Evolutionary conservation across 306 rosid species (phyloP).

Genomic region (Canavalia gladiata): DNA sequence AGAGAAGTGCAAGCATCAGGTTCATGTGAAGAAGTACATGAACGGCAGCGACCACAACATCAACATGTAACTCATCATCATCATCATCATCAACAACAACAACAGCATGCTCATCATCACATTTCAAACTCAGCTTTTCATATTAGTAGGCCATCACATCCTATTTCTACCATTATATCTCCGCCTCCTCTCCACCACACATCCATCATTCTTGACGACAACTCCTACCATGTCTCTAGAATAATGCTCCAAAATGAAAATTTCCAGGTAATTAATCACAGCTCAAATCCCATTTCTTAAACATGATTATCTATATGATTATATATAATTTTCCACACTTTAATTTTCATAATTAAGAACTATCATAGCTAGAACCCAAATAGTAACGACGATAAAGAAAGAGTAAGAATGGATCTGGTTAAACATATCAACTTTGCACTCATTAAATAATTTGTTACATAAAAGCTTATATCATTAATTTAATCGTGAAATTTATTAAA

Average conservation of each 20-base stretch:
- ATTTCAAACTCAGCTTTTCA: slow-evolving; percentile 70
- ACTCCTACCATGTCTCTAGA: slow-evolving; percentile 70
- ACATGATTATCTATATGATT: background rate
- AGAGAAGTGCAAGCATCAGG: slow-evolving; percentile 66
- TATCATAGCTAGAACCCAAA: background rate
- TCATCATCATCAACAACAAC: slow-evolving; percentile 56
- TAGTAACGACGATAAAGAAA: background rate
- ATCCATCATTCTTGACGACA: slow-evolving; percentile 81
- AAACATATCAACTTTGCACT: background rate
- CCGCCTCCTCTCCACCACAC: slow-evolving; percentile 82
- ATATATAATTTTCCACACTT: background rate
- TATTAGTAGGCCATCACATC: slow-evolving; percentile 73
- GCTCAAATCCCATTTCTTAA: slow-evolving; percentile 3
- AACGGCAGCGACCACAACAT: slow-evolving; percentile 58
- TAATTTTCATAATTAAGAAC: slow-evolving; percentile 8
- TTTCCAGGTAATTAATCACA: slow-evolving; percentile 81
- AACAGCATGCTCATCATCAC: slow-evolving; percentile 59
- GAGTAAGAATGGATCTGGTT: background rate
- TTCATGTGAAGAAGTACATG: slow-evolving; percentile 67
- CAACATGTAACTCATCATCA: slow-evolving; percentile 62
- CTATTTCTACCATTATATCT: slow-evolving; percentile 77
- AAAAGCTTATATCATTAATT: background rate
- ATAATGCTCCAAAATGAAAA: slow-evolving; percentile 81
- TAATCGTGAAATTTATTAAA: background rate
- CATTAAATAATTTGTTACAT: background rate